These are phyloP conservation scores for Globisporangium uncinulatum DNA, from an alignment of 352 stramenopile genomes.

Conservation along the genomic window DNA sequence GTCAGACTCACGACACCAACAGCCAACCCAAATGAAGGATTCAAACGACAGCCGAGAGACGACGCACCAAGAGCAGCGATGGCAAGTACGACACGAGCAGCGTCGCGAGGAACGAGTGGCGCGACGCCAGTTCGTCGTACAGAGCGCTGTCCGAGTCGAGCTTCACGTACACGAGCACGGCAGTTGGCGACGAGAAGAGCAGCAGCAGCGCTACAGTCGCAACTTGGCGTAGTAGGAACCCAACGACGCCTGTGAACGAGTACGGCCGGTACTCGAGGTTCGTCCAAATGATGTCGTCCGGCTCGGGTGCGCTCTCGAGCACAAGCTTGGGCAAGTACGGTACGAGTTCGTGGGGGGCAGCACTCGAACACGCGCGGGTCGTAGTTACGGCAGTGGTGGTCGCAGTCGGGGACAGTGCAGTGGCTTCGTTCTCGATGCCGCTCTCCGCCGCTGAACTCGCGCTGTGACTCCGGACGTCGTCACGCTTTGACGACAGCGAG, in stretches of 20 bases:
- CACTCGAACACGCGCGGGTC: not conserved
- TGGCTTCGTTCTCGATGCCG: not conserved
- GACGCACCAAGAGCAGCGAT: conserved; percentile 57
- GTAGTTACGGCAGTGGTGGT: not conserved
- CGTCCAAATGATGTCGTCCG: conserved; percentile 73
- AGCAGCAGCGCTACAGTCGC: conserved; percentile 49
- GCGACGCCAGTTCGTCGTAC: conserved; percentile 39
- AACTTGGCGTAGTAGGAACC: conserved; percentile 41
- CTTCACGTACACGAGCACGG: conserved; percentile 80
- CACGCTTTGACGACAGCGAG: conserved; percentile 16
- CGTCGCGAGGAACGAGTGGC: conserved; percentile 47
- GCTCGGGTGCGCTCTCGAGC: conserved; percentile 62
- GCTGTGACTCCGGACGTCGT: conserved; percentile 10
- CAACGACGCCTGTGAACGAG: conserved; percentile 28
- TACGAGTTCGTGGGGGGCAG: conserved; percentile 17
- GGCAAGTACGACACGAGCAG: conserved; percentile 67
- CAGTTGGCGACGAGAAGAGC: conserved; percentile 71
- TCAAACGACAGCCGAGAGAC: not conserved
- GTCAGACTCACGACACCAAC: not conserved
- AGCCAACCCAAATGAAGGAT: not conserved
- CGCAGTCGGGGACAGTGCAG: not conserved
- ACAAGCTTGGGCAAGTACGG: conserved; percentile 42
- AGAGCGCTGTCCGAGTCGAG: conserved; percentile 60
- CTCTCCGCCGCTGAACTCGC: not conserved
- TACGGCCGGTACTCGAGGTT: conserved; percentile 60